Base-by-base conservation (phyloP, 202 grass and related monocot genomes). In the Setaria viridis region DNA sequence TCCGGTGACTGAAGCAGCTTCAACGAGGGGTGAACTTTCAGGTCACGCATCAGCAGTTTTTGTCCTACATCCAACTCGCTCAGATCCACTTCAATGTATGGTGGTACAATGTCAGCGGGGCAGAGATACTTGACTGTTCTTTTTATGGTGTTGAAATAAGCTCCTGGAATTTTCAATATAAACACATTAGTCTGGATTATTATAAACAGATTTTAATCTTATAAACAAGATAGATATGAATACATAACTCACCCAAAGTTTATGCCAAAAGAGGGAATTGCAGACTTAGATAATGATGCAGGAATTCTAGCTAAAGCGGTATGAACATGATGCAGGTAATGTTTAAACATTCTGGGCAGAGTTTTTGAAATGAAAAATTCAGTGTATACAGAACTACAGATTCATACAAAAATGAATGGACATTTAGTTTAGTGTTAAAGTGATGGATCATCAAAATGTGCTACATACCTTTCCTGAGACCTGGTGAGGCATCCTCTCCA, bases 71-170 rank as follows among this genome's bases (percentile, higher is more conserved):
- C 96, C 85, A 99, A 90, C 34, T 89, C 90, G 14, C 96, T 99
- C 49, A 99, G 55, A 87, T 99, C 96, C 65, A 99, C 96, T 91
- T 99, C 96, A 65, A 99, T 96, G 68, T 94, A 94, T 17, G 96
- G 96, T 7, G 91, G 96, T 47, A 99, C 81, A 14, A 99, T 99
- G 82, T 99, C 93, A 77, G 91, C 96, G 3, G 96, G 96, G 65
- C 96, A 96, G 14, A 99, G 85, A 75, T 71, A 99, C 62, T 99
- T 96, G 20, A 91, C 96, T 33, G 93, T 99, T 82, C 91, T 88
- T 88, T 96, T 96, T 90, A 99, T 94, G 30, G 90, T 92, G 85
- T 99, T 99, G 75, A 99, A 99, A 65, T 96, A 99, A 74, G 93
- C 90, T 70, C 96, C 96, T 99, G 90, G n/a, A 69, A 72, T 74